Evolutionary conservation across 1,284 basidiomycete genomes (phyloP), one percentile per base, ranked within the genome.

Genomic region (Nidula niveotomentosa): DNA sequence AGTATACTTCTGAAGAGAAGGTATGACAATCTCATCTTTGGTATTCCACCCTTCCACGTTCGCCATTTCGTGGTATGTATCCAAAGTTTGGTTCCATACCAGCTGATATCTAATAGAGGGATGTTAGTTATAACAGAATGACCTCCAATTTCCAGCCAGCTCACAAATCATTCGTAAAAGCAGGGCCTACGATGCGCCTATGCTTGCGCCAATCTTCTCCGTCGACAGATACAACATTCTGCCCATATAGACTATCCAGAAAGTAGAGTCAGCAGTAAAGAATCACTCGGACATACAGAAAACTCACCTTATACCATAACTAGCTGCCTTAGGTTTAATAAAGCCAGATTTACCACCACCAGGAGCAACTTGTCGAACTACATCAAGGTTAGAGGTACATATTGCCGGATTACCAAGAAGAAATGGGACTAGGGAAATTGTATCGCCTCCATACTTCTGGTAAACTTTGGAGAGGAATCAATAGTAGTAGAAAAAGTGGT

Each of bases 201-300:
- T 84, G 77, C 52, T 72, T 80, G 37, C 77, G 69, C 80, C 80
- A 82, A 2, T 65, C 60, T 1, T 77, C 75, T 1, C 74, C 73
- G n/a, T 79, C 75, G 1, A 76, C 65, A 12, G 74, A 67, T 12
- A 75, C 57, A 6, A 81, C 63, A 56, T 76, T 83, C 66, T 77
- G 75, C 4, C 79, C 81, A 73, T 75, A 81, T 2, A 71, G 51
- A 1, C 79, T 81, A 54, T 2, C 6, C 30, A 34, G 36, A 13
- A 15, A 17, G 0, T 17, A 45, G 5, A 23, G n/a, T 23, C n/a
- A 30, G 30, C 30, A 30, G 30, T 30, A 30, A 30, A 13, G 50
- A 2, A 43, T 53, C 37, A 18, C 33, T 30, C 30, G 6, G 30
- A 30, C 30, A 6, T 18, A 41, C 30, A 41, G 54, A 50, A 35